A percentile compares a stretch with the other conserved stretches of the same genome.
These are phyloP conservation scores for Stentor roeselii DNA, from an alignment of 73 alveolate genomes.

Conservation along the genomic window DNA sequence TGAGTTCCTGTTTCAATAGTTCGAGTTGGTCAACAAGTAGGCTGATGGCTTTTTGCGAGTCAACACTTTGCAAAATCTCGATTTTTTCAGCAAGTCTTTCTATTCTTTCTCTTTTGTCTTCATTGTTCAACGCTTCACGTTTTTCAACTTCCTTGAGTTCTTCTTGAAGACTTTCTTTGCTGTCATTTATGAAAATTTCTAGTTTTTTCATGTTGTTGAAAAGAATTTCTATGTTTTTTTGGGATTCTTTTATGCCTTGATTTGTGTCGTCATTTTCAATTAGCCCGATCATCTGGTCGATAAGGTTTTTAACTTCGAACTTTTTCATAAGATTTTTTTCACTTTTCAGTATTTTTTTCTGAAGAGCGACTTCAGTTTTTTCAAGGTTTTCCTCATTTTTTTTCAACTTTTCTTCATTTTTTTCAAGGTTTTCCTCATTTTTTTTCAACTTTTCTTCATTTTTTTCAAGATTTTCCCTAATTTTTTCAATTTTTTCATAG, in stretches of 20 bases:
- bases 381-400: background rate
- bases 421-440: background rate
- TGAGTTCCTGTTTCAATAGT: background rate
- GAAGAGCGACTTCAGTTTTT: background rate
- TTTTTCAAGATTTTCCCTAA: too few species aligned
- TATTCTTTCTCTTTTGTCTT: background rate
- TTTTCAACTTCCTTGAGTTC: background rate
- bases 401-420: background rate
- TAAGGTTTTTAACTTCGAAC: background rate
- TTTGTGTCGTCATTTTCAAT: background rate
- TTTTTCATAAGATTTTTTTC: background rate
- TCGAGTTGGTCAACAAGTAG: background rate
- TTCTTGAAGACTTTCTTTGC: background rate
- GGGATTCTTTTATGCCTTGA: background rate
- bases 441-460: background rate
- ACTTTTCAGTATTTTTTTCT: background rate
- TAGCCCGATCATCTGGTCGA: background rate
- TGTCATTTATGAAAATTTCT: background rate
- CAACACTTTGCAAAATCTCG: background rate
- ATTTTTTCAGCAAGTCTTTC: background rate
- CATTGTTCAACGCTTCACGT: background rate
- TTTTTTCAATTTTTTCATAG: background rate
- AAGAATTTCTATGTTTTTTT: background rate
- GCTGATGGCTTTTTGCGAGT: background rate
- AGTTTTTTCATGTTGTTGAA: constrained; percentile 16